phyloP scores from a whole-genome alignment of 2,329 filamentous ascomycete species.

The Bipolaris oryzae region DNA sequence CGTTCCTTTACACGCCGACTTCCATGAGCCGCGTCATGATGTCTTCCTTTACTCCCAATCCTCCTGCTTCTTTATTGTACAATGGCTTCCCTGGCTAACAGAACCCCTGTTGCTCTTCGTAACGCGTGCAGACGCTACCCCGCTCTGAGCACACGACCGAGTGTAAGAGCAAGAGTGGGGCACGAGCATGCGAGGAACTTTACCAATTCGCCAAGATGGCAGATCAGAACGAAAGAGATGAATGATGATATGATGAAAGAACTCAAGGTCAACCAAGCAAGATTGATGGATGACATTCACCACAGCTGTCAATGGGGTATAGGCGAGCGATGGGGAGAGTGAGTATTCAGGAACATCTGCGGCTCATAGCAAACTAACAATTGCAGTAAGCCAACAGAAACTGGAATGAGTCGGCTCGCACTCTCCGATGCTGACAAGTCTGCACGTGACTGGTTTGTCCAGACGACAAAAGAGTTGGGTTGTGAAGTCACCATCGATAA shows the following conservation, averaged over 20 bases:
- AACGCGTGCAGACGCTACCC: conserved; percentile 30
- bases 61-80: conserved; percentile 1
- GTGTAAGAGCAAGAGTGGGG: conserved; percentile 8
- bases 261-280: conserved; percentile 63
- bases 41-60: conserved; percentile 7
- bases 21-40: conserved; percentile 14
- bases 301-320: conserved; percentile 70
- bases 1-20: conserved; percentile 21
- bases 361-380: conserved; percentile 5
- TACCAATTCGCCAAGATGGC: conserved; percentile 38
- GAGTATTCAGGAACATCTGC: conserved; percentile 20
- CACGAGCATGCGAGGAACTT: conserved; percentile 33
- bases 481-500: conserved; percentile 72
- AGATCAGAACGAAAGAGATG: conserved; percentile 55
- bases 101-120: conserved; percentile 23
- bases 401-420: conserved; percentile 77
- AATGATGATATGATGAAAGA: conserved; percentile 58
- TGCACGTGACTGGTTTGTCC: conserved; percentile 76
- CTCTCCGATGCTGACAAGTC: conserved; percentile 73
- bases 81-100: conserved; percentile 25
- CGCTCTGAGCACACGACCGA: conserved; percentile 19
- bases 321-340: conserved; percentile 71
- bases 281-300: conserved; percentile 69
- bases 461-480: conserved; percentile 66
- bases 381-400: conserved; percentile 62